Base-by-base conservation (phyloP, 2,329 filamentous ascomycete genomes). In the Colletotrichum sp. region DNA sequence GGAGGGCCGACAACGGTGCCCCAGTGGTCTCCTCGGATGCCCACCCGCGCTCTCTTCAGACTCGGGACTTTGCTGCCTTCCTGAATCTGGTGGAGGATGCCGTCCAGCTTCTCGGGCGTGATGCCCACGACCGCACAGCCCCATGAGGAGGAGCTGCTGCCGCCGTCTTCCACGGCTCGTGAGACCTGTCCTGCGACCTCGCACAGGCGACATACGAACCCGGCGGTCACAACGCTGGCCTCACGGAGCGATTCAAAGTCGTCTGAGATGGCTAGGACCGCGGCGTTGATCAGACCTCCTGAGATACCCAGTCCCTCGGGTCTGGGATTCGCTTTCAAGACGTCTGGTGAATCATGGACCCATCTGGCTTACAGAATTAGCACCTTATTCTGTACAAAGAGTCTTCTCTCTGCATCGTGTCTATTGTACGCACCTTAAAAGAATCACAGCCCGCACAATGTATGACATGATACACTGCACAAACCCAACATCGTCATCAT, bases 241-340 rank as follows among this genome's bases (percentile, higher is more conserved):
- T 27, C 8, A 0, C 55, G 55, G 4, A 59, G 55, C 0, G 55
- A 27, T 1, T 69, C 34, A 2, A 69, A 69, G 55, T 62, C 67
- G 1, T 44, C 29, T 27, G 67, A 32, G 6, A 39, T 55, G 9
- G 55, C 67, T 11, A 59, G 34, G 5, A 55, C 19, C 34, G 67
- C 27, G 15, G 36, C 7, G 34, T 32, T 69, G 27, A 69, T 61
- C 15, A 69, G 30, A 19, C 67, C 67, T 16, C 67, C 67, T 11
- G 67, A 69, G 25, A 69, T 69, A 8, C 67, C 67, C 22, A 69
- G 67, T n/a, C 66, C 66, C 34, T 69, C 66, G 29, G 66, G 66
- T 0, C 66, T 69, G 9, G 66, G 49, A 27, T 22, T 69, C 1
- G n/a, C 15, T 36, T 69, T 59, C 15, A 69, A 59, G 3, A 2